A percentile compares a stretch with the other conserved stretches of the same genome.
phyloP scores from a whole-genome alignment of 169 alveolate genomes.

The Plasmodium gonderi region DNA sequence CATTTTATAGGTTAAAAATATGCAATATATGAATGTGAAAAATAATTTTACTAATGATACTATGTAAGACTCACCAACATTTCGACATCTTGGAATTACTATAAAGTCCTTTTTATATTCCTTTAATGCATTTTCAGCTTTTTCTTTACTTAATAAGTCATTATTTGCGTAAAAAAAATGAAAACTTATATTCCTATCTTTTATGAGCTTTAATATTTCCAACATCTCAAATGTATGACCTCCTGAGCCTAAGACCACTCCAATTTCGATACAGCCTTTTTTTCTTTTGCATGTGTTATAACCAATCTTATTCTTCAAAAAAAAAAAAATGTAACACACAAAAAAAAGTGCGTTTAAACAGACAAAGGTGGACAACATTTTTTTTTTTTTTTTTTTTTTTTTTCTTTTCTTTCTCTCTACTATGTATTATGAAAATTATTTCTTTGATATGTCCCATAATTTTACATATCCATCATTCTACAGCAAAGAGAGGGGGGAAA shows the following conservation, averaged over 20 bases:
- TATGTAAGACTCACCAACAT: constrained; percentile 53
- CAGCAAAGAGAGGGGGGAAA: neutral
- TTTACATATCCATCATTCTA: constrained; percentile 22
- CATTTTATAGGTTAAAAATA: constrained; percentile 61
- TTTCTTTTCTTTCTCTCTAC: neutral
- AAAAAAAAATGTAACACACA: constrained; percentile 5
- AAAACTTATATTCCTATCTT: constrained; percentile 38
- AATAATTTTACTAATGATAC: constrained; percentile 19
- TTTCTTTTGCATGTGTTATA: neutral
- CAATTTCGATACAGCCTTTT: constrained; percentile 44
- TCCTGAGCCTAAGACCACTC: constrained; percentile 71
- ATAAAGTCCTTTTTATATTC: constrained; percentile 41
- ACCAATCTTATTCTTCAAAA: constrained; percentile 10
- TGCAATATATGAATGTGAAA: constrained; percentile 46
- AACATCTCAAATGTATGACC: constrained; percentile 68
- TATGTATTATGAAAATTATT: neutral
- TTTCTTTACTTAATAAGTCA: constrained; percentile 51
- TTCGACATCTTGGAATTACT: constrained; percentile 67
- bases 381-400: constrained; percentile 14
- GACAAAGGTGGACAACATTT: neutral
- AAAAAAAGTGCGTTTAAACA: constrained; percentile 18
- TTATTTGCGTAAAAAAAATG: constrained; percentile 57
- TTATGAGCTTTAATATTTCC: constrained; percentile 40
- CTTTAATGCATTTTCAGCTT: constrained; percentile 38
- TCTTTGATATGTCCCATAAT: constrained; percentile 38